These are phyloP conservation scores for Chaetoceros muelleri DNA, from an alignment of 108 stramenopile genomes.

Conservation along the genomic window DNA sequence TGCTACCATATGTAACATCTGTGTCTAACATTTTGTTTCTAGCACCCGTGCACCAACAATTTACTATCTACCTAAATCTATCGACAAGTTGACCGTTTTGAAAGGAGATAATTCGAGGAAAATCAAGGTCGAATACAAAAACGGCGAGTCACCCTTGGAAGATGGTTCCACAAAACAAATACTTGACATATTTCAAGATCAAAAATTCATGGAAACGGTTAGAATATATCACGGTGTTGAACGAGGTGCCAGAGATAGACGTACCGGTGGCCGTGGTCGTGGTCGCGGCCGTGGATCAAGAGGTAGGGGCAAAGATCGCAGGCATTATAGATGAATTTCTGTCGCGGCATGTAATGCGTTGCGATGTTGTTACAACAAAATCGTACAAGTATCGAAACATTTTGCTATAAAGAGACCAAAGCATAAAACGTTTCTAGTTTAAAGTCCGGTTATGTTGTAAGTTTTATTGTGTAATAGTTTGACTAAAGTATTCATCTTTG, in stretches of 20 bases:
- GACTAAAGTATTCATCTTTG: no score
- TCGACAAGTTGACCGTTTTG: constrained; percentile 69
- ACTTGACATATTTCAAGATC: constrained; percentile 68
- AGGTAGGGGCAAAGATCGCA: constrained; percentile 17
- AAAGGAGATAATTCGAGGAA: constrained; percentile 54
- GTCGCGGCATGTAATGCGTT: no score
- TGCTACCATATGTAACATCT: constrained; percentile 5
- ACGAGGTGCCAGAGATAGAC: constrained; percentile 38
- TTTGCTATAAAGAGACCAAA: no score
- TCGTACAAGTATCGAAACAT: no score
- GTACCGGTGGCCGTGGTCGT: constrained; percentile 43
- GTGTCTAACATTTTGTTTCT: no score
- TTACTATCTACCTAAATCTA: constrained; percentile 57
- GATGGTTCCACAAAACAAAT: constrained; percentile 39
- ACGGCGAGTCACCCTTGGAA: constrained; percentile 48
- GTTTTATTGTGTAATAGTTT: no score
- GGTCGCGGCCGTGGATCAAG: constrained; percentile 30
- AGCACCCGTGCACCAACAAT: constrained; percentile 53
- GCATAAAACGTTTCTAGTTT: no score
- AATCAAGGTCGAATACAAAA: constrained; percentile 77
- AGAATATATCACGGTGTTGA: constrained; percentile 72
- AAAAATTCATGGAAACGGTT: constrained; percentile 46
- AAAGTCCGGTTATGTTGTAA: no score
- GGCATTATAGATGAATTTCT: no score
- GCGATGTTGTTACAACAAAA: no score